Conservation (phyloP, 2,329 filamentous ascomycete species). For the Aspergillus thermomutatus region DNA sequence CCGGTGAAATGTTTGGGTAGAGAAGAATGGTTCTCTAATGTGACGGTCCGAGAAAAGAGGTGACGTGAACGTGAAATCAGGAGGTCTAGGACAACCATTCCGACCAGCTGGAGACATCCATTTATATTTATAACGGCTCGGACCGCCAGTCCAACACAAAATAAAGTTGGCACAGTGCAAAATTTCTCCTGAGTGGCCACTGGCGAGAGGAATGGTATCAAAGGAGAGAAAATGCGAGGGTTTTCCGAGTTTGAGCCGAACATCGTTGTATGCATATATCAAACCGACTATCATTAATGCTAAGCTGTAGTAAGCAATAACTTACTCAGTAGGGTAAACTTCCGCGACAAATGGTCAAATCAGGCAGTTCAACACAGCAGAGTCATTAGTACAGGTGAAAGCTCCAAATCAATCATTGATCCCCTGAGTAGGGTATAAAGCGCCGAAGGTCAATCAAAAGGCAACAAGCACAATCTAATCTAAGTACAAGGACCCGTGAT, state of each 20-base stretch:
- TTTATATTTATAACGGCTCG: background rate
- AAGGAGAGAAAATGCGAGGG: background rate
- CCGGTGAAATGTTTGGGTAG: background rate
- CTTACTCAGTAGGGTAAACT: background rate
- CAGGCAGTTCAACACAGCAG: background rate
- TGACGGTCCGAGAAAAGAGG: background rate
- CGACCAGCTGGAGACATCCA: background rate
- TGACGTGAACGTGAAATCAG: background rate
- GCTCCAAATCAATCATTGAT: background rate
- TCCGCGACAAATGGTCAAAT: background rate
- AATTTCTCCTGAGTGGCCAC: background rate
- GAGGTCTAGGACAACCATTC: background rate
- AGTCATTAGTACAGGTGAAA: background rate
- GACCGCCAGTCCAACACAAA: background rate
- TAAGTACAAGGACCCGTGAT: background rate
- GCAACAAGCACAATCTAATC: background rate
- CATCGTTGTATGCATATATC: background rate
- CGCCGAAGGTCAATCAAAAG: background rate
- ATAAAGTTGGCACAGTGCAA: background rate
- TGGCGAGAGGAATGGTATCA: background rate
- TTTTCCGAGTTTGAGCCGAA: background rate
- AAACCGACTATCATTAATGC: background rate
- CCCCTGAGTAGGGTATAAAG: background rate
- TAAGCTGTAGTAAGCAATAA: background rate
- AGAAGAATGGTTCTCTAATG: background rate